phyloP scores from a whole-genome alignment of 179 eudicot genomes.

The Dionaea muscipula region DNA sequence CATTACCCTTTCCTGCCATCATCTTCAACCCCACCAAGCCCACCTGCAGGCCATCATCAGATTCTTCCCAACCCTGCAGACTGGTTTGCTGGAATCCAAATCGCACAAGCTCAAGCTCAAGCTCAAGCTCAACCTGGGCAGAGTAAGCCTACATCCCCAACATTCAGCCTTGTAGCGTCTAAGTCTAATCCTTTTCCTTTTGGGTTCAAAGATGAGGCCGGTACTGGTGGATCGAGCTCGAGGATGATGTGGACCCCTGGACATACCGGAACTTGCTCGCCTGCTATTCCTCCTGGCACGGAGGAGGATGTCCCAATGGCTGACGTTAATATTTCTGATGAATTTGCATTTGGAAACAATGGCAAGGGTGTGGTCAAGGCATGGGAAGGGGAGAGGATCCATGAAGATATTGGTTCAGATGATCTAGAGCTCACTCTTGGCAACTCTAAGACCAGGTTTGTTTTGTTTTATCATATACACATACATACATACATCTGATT shows the following conservation, averaged over 20 bases:
- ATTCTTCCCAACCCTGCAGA: conserved; percentile 18
- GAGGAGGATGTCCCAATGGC: conserved; percentile 56
- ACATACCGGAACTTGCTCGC: conserved; percentile 74
- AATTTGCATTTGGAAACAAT: conserved; percentile 60
- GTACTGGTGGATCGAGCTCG: conserved; percentile 27
- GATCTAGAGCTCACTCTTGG: conserved; percentile 87
- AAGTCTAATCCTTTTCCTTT: no score
- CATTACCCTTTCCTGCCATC: conserved; percentile 25
- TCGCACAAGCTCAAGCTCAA: no score
- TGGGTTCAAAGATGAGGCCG: conserved; percentile 40
- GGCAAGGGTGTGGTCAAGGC: conserved; percentile 46
- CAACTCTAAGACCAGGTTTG: conserved; percentile 48
- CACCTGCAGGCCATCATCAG: conserved; percentile 38
- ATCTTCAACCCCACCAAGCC: conserved; percentile 46
- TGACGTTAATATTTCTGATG: conserved; percentile 29
- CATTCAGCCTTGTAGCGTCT: conserved; percentile 45
- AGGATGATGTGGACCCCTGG: conserved; percentile 59
- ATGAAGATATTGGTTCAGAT: conserved; percentile 51
- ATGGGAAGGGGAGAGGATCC: conserved; percentile 82
- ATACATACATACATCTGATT: background rate
- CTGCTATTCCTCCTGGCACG: conserved; percentile 40
- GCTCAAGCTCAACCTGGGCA: no score
- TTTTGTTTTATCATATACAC: no score
- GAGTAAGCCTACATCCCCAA: conserved; percentile 35
- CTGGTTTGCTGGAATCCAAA: conserved; percentile 35